These are phyloP conservation scores for Coemansia sp. DNA, from an alignment of 192 early-diverging fungal genomes.

Conservation along the genomic window DNA sequence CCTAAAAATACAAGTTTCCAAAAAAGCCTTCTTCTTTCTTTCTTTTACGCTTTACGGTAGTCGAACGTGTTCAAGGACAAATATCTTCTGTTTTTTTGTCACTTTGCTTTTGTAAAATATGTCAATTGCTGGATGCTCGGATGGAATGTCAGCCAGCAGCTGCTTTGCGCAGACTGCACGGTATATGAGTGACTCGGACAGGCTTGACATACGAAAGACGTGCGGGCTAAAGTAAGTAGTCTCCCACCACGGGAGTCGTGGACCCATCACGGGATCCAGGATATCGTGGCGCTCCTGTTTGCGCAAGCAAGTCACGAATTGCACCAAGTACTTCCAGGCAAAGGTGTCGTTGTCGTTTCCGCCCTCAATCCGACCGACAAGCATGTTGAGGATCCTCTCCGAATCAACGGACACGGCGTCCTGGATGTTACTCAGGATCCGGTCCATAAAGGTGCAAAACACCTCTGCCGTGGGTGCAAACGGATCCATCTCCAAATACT, in stretches of 20 bases:
- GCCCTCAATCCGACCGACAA: conserved; percentile 34
- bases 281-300: background rate
- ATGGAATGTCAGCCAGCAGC: conserved; percentile 21
- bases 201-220: background rate
- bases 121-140: conserved; percentile 19
- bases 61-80: conserved; percentile 21
- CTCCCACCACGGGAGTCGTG: conserved; percentile 35
- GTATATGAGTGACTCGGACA: conserved; percentile 11
- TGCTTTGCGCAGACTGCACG: conserved; percentile 33
- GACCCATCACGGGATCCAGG: conserved; percentile 13
- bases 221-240: conserved; percentile 18
- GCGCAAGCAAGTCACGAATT: background rate
- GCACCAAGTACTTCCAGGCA: conserved; percentile 31
- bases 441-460: conserved; percentile 18
- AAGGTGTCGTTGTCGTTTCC: conserved; percentile 18
- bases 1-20: background rate
- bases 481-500: conserved; percentile 42
- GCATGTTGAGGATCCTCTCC: conserved; percentile 12
- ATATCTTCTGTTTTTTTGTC: background rate
- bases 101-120: conserved; percentile 17
- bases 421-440: background rate
- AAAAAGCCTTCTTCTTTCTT: background rate
- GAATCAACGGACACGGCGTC: background rate
- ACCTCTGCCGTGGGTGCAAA: conserved; percentile 16
- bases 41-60: background rate